Evolutionary conservation across 768 basidiomycete species (phyloP).

Genomic region (Phlegmacium glaucopus): DNA sequence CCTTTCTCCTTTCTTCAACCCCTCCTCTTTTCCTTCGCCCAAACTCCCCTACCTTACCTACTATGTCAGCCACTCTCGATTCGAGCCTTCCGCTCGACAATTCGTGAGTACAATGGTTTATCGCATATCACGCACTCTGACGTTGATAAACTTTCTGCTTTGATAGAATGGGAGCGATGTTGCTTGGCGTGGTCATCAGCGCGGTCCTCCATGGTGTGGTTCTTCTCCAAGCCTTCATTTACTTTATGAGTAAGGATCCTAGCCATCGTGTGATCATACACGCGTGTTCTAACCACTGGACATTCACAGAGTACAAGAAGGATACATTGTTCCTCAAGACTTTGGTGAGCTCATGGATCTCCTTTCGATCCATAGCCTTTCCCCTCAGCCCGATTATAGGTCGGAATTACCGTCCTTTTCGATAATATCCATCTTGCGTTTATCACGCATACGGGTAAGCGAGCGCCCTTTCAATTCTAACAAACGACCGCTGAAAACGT

Average conservation of each 20-base stretch:
- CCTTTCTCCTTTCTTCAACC: too few species aligned
- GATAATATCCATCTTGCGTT: conserved; percentile 48
- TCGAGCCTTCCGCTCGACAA: conserved; percentile 27
- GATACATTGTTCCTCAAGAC: conserved; percentile 41
- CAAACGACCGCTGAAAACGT: not conserved
- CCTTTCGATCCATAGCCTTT: not conserved
- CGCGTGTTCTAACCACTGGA: not conserved
- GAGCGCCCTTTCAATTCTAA: not conserved
- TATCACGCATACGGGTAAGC: conserved; percentile 43
- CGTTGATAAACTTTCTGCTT: not conserved
- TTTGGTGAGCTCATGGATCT: conserved; percentile 25
- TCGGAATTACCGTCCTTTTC: conserved; percentile 35
- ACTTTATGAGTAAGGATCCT: conserved; percentile 32
- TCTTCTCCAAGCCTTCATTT: conserved; percentile 45
- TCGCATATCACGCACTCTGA: not conserved
- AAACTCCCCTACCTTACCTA: conserved; percentile 6
- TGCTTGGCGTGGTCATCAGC: conserved; percentile 38
- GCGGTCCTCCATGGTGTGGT: conserved; percentile 41
- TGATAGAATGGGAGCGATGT: conserved; percentile 41
- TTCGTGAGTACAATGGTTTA: conserved; percentile 19
- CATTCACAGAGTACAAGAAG: conserved; percentile 28
- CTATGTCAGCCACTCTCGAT: conserved; percentile 26
- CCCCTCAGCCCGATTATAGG: conserved; percentile 22
- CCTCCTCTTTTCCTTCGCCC: not conserved
- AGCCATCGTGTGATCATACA: not conserved